Evolutionary conservation across 495 filamentous ascomycete genomes (phyloP).

Genomic region (Penicillium lividum): DNA sequence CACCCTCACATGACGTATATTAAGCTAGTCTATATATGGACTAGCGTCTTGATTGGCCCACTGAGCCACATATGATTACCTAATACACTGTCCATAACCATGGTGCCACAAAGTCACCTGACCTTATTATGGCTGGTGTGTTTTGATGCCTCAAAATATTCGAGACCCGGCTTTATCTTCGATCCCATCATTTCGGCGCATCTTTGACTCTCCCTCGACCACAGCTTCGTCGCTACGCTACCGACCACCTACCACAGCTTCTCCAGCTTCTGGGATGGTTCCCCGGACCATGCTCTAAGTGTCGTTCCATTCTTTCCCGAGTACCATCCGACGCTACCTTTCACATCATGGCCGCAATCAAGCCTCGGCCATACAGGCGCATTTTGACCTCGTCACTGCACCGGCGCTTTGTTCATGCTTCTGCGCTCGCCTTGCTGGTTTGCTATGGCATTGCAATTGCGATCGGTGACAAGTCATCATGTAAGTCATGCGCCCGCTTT

Average conservation of each 20-base stretch:
- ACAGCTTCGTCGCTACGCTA: slow-evolving; percentile 10
- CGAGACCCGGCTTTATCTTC: slow-evolving; percentile 15
- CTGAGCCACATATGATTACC: background rate
- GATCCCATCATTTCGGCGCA: slow-evolving; percentile 14
- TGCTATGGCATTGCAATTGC: slow-evolving; percentile 75
- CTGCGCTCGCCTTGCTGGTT: slow-evolving; percentile 60
- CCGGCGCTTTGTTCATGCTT: slow-evolving; percentile 77
- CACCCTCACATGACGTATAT: slow-evolving; percentile 39
- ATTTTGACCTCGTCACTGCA: slow-evolving; percentile 89
- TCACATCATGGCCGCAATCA: slow-evolving; percentile 48
- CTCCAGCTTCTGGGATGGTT: slow-evolving; percentile 16
- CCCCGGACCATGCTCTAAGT: slow-evolving; percentile 41
- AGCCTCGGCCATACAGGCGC: slow-evolving; percentile 72
- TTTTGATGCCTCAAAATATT: slow-evolving; percentile 45
- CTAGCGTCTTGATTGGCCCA: background rate
- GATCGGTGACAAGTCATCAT: slow-evolving; percentile 68
- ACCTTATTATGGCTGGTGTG: slow-evolving; percentile 38
- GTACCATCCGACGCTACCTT: slow-evolving; percentile 30
- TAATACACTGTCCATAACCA: background rate
- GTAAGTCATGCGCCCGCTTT: slow-evolving; percentile 45
- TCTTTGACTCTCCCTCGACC: slow-evolving; percentile 4
- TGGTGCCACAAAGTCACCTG: slow-evolving; percentile 30
- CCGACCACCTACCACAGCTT: slow-evolving; percentile 10
- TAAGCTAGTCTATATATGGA: slow-evolving; percentile 22
- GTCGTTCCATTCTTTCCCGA: slow-evolving; percentile 28